Base-by-base conservation (phyloP, 345 rosid species). In the Aurinia saxatilis region DNA sequence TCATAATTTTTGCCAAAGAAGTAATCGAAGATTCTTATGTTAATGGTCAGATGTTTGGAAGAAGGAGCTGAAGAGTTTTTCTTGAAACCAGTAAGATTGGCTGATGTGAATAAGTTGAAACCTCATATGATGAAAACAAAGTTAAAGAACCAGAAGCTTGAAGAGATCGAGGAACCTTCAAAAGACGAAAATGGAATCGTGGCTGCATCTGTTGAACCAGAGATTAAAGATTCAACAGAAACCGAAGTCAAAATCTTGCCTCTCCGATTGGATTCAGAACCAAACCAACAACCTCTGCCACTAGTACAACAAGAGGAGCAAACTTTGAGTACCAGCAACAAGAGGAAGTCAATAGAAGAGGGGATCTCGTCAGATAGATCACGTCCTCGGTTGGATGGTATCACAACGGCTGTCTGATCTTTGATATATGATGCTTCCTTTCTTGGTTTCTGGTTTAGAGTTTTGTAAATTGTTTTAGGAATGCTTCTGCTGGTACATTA, bases 61-160 rank as follows among this genome's bases (percentile, higher is more conserved):
- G 88, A 86, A 77, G 98, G 98, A 66, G 98, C 98, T 12, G 84
- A 84, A 42, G 98, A 91, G 57, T 91, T 88, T 79, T 79, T 91
- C 40, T 49, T 88, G 73, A 91, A 91, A 64, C 98, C 98, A 10
- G 90, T 91, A 44, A 84, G 75, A 59, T 67, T 91, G 57, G 79
- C 96, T 17, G 98, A 91, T 83, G 84, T 88, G 10, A 80, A 72
- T 69, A 91, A 84, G 75, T 83, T 91, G 17, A 80, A 60, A 66
- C 79, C 96, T 42, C 90, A 60, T 33, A 60, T 73, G 68, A 50
- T 72, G 67, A 72, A 39, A 52, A 66, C 71, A 23, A 72, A 66
- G 60, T 35, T 71, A 39, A 71, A 50, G 57, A 65, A 50, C 27
- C 66, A 71, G 71, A 58, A 65, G 50, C 55, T 64, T n/a, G 57